These are phyloP conservation scores for Steccherinum ochraceum DNA, from an alignment of 768 basidiomycete species.

Conservation along the genomic window DNA sequence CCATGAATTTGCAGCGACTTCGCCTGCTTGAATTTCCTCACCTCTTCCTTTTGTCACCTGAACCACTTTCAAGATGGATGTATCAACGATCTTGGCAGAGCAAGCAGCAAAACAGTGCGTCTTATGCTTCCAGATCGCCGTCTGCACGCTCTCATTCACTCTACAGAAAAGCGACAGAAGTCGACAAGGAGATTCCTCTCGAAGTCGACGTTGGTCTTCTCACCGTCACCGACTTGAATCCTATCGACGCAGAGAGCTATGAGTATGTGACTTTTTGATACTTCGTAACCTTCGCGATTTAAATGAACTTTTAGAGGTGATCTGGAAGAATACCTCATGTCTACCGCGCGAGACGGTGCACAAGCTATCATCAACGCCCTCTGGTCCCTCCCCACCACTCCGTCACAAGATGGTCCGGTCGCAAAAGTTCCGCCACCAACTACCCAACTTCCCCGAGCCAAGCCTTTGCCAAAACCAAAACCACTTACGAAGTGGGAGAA, in stretches of 20 bases:
- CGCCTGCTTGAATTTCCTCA: not conserved
- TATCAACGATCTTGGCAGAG: slow-evolving; percentile 69
- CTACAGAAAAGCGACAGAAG: slow-evolving; percentile 54
- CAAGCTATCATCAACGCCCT: slow-evolving; percentile 77
- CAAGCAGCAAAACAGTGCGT: slow-evolving; percentile 69
- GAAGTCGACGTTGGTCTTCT: slow-evolving; percentile 80
- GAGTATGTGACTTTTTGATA: slow-evolving; percentile 38
- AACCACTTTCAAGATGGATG: slow-evolving; percentile 53
- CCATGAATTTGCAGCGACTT: not conserved
- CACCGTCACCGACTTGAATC: slow-evolving; percentile 81
- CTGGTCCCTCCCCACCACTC: slow-evolving; percentile 73
- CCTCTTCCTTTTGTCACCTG: not conserved
- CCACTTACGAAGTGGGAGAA: slow-evolving; percentile 94
- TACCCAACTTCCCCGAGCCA: slow-evolving; percentile 79
- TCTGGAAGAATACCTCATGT: slow-evolving; percentile 74
- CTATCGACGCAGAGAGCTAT: slow-evolving; percentile 82
- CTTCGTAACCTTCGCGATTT: not conserved
- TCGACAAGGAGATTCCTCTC: slow-evolving; percentile 76
- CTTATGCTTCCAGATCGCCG: not conserved
- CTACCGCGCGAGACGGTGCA: slow-evolving; percentile 73
- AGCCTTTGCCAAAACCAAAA: slow-evolving; percentile 90
- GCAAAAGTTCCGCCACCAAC: slow-evolving; percentile 74
- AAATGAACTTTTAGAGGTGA: slow-evolving; percentile 47
- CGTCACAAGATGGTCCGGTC: slow-evolving; percentile 76
- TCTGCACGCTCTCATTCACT: not conserved